Percentiles rank a stretch among this genome's conserved stretches.
Evolutionary conservation across 2,329 filamentous ascomycete genomes (phyloP).

Genomic region (Cercospora sesami): DNA sequence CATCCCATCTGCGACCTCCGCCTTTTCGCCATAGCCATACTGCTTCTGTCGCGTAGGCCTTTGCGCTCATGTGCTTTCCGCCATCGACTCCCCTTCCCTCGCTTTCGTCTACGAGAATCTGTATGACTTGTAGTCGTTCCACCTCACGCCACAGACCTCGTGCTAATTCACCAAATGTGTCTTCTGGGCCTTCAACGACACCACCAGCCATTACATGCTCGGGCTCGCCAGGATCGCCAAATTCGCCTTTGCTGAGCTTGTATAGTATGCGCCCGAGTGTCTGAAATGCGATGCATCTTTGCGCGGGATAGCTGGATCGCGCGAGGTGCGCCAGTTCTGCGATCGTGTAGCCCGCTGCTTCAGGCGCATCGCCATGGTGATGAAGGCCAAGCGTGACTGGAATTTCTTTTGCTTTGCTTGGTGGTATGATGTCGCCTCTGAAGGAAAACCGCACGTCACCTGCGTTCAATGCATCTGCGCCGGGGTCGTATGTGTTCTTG

Average conservation of each 20-base stretch:
- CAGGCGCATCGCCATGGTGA: slow-evolving; percentile 88
- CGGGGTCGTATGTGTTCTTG: slow-evolving; percentile 75
- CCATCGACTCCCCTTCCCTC: slow-evolving; percentile 58
- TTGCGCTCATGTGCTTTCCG: slow-evolving; percentile 69
- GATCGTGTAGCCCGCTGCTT: slow-evolving; percentile 92
- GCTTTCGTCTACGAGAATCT: slow-evolving; percentile 75
- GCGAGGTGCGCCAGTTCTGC: slow-evolving; percentile 79
- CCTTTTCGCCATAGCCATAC: slow-evolving; percentile 84
- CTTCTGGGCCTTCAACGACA: slow-evolving; percentile 47
- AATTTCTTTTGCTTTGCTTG: slow-evolving; percentile 69
- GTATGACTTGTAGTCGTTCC: slow-evolving; percentile 73
- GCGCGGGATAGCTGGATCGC: slow-evolving; percentile 77
- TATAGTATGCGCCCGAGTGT: slow-evolving; percentile 84
- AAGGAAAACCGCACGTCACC: slow-evolving; percentile 88
- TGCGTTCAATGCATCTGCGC: slow-evolving; percentile 68
- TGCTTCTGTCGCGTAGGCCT: slow-evolving; percentile 83
- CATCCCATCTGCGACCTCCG: slow-evolving; percentile 60
- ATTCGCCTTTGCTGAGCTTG: slow-evolving; percentile 72
- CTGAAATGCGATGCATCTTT: slow-evolving; percentile 89
- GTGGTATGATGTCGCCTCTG: slow-evolving; percentile 74
- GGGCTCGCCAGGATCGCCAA: slow-evolving; percentile 55
- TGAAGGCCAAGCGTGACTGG: slow-evolving; percentile 80
- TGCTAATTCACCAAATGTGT: slow-evolving; percentile 52
- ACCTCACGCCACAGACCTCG: slow-evolving; percentile 81
- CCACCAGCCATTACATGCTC: slow-evolving; percentile 20